phyloP scores from a whole-genome alignment of 2,329 filamentous ascomycete genomes.

The Alternaria angustiovoidea region DNA sequence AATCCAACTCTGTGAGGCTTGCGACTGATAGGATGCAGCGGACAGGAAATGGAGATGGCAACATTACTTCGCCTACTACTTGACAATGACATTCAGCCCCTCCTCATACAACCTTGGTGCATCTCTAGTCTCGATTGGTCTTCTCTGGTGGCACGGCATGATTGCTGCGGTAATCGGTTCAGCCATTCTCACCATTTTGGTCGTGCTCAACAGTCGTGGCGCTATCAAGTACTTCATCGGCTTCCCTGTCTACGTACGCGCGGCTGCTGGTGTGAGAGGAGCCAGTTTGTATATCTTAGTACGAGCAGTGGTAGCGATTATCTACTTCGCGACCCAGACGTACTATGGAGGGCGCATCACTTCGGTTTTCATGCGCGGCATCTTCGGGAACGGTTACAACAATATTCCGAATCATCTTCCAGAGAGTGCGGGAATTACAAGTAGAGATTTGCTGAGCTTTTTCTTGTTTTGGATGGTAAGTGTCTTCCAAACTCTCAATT shows the following conservation, averaged over 20 bases:
- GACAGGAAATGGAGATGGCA: conserved; percentile 31
- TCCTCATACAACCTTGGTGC: conserved; percentile 32
- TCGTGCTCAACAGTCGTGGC: conserved; percentile 29
- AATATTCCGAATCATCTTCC: conserved; percentile 57
- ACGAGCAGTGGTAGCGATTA: conserved; percentile 28
- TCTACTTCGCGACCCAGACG: conserved; percentile 29
- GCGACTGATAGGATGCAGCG: conserved; percentile 9
- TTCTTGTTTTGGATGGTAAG: conserved; percentile 35
- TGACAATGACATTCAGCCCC: conserved; percentile 28
- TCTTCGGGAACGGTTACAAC: conserved; percentile 28
- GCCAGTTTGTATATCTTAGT: conserved; percentile 30
- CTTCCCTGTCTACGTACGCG: conserved; percentile 29
- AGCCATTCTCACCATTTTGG: conserved; percentile 24
- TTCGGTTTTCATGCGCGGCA: conserved; percentile 30
- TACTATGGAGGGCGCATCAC: conserved; percentile 32
- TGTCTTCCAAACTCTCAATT: neutral
- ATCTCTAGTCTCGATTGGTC: conserved; percentile 27
- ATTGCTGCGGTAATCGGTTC: conserved; percentile 29
- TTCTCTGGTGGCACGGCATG: conserved; percentile 32
- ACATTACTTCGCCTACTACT: conserved; percentile 33
- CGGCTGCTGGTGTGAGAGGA: conserved; percentile 25
- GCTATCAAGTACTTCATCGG: conserved; percentile 32
- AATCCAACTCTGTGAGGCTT: neutral
- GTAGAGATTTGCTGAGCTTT: conserved; percentile 25
- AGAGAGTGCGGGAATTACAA: conserved; percentile 51